A percentile compares a stretch with the other conserved stretches of the same genome.
Conservation (phyloP, 345 rosid species). For the Corymbia maculata region DNA sequence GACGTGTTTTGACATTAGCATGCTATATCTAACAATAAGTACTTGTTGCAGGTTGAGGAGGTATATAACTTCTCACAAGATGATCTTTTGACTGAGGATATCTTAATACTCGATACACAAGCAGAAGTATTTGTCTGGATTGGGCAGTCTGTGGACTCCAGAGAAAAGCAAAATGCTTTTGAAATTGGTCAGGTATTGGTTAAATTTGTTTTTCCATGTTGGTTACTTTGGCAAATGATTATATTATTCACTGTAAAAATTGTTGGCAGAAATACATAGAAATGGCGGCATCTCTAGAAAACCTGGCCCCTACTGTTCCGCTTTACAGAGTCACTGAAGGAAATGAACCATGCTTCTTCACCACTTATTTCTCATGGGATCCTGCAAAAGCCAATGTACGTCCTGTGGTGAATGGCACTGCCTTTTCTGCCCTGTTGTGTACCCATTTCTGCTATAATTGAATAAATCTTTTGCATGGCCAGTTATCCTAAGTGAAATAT, state of each 20-base stretch:
- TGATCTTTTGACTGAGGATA: slow-evolving; percentile 89
- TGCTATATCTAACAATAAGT: background rate
- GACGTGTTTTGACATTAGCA: background rate
- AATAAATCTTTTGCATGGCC: background rate
- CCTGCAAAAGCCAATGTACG: slow-evolving; percentile 73
- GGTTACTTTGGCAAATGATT: background rate
- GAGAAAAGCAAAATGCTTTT: slow-evolving; percentile 78
- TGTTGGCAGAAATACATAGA: slow-evolving; percentile 68
- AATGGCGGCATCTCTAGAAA: slow-evolving; percentile 68
- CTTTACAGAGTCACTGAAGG: slow-evolving; percentile 90
- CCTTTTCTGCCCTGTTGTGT: background rate
- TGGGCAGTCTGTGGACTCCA: slow-evolving; percentile 74
- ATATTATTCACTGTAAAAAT: slow-evolving; percentile 5
- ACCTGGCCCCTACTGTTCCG: slow-evolving; percentile 73
- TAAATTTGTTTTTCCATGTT: background rate
- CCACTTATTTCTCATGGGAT: slow-evolving; percentile 87
- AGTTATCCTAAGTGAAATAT: background rate
- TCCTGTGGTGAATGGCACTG: background rate
- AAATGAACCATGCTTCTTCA: slow-evolving; percentile 92
- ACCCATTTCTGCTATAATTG: background rate
- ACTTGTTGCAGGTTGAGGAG: slow-evolving; percentile 66
- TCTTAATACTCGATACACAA: slow-evolving; percentile 80
- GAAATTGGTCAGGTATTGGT: slow-evolving; percentile 80
- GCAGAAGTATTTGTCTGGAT: slow-evolving; percentile 98
- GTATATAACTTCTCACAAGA: slow-evolving; percentile 87